phyloP scores from a whole-genome alignment of 2,329 filamentous ascomycete genomes.

The Ophiocordyceps camponoti-floridani region DNA sequence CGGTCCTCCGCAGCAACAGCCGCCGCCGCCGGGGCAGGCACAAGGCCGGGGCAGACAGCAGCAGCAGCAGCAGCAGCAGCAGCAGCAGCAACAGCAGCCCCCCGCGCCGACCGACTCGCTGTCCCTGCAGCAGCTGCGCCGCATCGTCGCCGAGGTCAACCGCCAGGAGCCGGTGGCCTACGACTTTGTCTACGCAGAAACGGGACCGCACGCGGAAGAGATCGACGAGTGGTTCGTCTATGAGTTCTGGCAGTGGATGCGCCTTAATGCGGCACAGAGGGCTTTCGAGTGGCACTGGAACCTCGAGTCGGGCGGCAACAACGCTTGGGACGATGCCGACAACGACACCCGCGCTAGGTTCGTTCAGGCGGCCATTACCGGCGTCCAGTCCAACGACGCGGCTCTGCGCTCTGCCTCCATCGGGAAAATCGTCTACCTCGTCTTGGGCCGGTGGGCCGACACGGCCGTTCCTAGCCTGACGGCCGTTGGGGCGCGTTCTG shows the following conservation, averaged over 20 bases:
- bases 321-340: conserved; percentile 48
- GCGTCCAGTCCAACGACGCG: conserved; percentile 24
- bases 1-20: conserved; percentile 2
- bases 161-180: conserved; percentile 55
- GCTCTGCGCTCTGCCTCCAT: conserved; percentile 33
- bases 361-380: conserved; percentile 31
- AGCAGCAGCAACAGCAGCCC: conserved; percentile 2
- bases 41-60: conserved; percentile 3
- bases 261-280: conserved; percentile 56
- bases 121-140: conserved; percentile 55
- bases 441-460: conserved; percentile 52
- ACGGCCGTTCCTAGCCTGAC: conserved; percentile 36
- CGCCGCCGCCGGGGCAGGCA: not conserved
- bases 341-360: conserved; percentile 38
- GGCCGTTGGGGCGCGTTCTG: conserved; percentile 24
- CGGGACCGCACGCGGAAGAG: conserved; percentile 63
- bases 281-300: conserved; percentile 66
- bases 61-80: conserved; percentile 2
- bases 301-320: conserved; percentile 19
- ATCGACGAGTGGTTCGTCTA: conserved; percentile 97
- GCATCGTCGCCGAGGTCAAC: conserved; percentile 57
- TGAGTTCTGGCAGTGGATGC: conserved; percentile 66
- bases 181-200: conserved; percentile 68
- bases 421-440: conserved; percentile 39
- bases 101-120: conserved; percentile 46